Percentiles rank a stretch among this genome's conserved stretches.
phyloP scores from a whole-genome alignment of 192 early-diverging fungal genomes.

The Geosiphon pyriformis region DNA sequence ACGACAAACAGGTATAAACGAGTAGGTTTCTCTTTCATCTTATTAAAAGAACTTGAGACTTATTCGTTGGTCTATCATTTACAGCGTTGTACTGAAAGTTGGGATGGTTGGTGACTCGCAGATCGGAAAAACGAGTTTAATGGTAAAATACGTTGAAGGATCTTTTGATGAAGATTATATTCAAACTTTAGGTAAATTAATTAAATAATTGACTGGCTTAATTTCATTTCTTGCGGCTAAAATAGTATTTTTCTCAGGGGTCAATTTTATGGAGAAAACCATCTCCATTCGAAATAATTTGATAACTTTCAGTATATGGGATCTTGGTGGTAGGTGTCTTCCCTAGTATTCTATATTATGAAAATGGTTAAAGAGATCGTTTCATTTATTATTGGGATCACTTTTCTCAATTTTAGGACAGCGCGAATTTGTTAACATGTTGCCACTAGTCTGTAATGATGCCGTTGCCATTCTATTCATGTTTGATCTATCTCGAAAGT shows the following conservation, averaged over 20 bases:
- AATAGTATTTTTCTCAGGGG: constrained; percentile 47
- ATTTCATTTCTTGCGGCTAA: neutral
- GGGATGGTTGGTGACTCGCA: constrained; percentile 95
- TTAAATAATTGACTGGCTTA: neutral
- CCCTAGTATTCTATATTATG: neutral
- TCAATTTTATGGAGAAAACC: constrained; percentile 97
- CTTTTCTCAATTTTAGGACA: constrained; percentile 54
- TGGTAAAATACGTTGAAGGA: constrained; percentile 98
- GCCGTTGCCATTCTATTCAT: constrained; percentile 93
- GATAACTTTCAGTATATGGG: constrained; percentile 97
- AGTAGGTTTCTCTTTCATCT: too few relatives aligned
- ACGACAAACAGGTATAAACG: too few relatives aligned
- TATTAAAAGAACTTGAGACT: too few relatives aligned
- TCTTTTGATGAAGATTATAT: constrained; percentile 93
- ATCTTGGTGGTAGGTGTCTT: constrained; percentile 73
- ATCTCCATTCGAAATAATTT: constrained; percentile 83
- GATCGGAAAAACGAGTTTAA: constrained; percentile 93
- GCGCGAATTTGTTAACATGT: constrained; percentile 95
- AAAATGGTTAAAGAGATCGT: neutral
- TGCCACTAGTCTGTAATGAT: constrained; percentile 95
- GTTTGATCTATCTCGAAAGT: constrained; percentile 90
- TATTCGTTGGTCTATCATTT: too few relatives aligned
- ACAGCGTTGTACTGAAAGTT: constrained; percentile 84
- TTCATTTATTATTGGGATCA: neutral
- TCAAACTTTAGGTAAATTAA: constrained; percentile 77